Conservation (phyloP, 768 basidiomycete genomes). For the Boletus rubescentipes region DNA sequence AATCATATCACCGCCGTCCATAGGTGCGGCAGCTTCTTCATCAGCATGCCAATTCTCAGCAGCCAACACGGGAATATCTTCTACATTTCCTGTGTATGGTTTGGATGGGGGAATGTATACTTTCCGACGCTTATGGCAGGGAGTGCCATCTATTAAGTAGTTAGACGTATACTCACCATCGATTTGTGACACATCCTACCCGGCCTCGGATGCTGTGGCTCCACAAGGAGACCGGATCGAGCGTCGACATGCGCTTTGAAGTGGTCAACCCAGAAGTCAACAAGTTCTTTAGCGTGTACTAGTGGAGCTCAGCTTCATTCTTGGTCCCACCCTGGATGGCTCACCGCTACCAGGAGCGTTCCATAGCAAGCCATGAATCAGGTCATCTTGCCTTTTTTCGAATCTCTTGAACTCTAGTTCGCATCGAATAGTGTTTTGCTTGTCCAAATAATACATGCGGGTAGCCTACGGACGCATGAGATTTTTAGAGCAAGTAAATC, state of each 20-base stretch:
- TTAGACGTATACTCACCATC: slow-evolving; percentile 3
- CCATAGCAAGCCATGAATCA: slow-evolving; percentile 67
- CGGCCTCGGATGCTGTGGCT: not conserved
- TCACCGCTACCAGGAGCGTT: slow-evolving; percentile 63
- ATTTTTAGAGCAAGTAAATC: not conserved
- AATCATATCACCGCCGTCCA: slow-evolving; percentile 13
- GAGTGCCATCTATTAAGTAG: slow-evolving; percentile 34
- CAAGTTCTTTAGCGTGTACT: slow-evolving; percentile 69
- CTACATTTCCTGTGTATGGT: not conserved
- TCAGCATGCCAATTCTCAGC: slow-evolving; percentile 15
- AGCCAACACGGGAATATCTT: not conserved
- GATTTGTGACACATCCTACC: slow-evolving; percentile 14
- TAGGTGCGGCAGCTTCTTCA: slow-evolving; percentile 3
- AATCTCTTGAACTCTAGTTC: slow-evolving; percentile 50
- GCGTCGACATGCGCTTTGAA: slow-evolving; percentile 71
- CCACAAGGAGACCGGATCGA: slow-evolving; percentile 37
- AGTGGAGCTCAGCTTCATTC: slow-evolving; percentile 3
- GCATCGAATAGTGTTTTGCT: slow-evolving; percentile 53
- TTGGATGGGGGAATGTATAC: slow-evolving; percentile 17
- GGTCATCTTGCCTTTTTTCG: slow-evolving; percentile 52
- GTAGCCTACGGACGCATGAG: slow-evolving; percentile 43
- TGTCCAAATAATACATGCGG: slow-evolving; percentile 64
- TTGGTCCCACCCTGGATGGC: slow-evolving; percentile 20
- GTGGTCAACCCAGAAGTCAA: slow-evolving; percentile 73
- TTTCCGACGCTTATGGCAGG: slow-evolving; percentile 50